These are phyloP conservation scores for Monilinia polystroma DNA, from an alignment of 2,329 filamentous ascomycete species.

Conservation along the genomic window DNA sequence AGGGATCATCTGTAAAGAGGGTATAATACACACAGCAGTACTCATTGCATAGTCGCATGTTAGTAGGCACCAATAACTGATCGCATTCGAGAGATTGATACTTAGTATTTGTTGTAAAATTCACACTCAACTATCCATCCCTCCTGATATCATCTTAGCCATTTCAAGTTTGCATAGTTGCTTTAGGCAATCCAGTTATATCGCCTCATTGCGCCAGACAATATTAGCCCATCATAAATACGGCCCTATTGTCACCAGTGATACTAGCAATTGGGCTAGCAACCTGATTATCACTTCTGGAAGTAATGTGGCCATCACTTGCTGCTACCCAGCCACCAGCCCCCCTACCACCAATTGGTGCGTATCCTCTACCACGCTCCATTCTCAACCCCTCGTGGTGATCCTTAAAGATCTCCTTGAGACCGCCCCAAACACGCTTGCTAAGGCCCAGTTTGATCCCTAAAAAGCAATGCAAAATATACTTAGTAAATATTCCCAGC, in stretches of 20 bases:
- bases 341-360: constrained; percentile 1
- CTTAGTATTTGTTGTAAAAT: neutral
- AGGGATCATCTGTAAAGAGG: too few relatives aligned
- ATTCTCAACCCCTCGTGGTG: constrained; percentile 6
- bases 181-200: too few relatives aligned
- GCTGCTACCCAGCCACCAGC: neutral
- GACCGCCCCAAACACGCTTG: constrained; percentile 11
- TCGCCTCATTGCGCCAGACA: neutral
- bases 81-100: neutral
- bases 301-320: neutral
- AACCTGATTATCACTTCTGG: neutral
- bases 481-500: constrained; percentile 13
- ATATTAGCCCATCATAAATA: constrained; percentile 11
- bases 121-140: neutral
- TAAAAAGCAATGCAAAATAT: constrained; percentile 1
- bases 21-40: neutral
- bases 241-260: constrained; percentile 4
- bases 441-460: constrained; percentile 1
- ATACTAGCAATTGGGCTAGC: neutral
- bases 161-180: neutral
- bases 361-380: constrained; percentile 8
- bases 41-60: neutral
- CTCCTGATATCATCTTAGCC: neutral
- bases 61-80: neutral
- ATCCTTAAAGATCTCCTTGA: constrained; percentile 12